Conservation (phyloP, 495 filamentous ascomycete genomes). For the Neurospora sp. region DNA sequence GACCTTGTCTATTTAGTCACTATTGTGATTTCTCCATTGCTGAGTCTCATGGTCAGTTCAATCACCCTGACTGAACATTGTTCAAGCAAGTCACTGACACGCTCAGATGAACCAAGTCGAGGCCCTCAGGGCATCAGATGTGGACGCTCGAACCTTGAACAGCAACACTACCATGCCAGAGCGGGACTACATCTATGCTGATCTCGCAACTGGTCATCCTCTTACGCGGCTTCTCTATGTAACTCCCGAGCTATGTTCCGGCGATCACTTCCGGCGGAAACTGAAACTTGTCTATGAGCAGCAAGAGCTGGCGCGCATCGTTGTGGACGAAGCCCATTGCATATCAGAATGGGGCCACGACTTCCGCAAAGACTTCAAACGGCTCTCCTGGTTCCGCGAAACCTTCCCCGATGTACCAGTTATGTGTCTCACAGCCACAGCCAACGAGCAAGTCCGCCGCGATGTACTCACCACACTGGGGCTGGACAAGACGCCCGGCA, state of each 20-base stretch:
- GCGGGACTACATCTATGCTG: conserved; percentile 57
- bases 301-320: conserved; percentile 72
- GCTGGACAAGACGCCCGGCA: conserved; percentile 40
- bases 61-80: no score
- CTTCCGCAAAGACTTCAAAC: conserved; percentile 85
- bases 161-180: conserved; percentile 59
- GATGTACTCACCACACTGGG: conserved; percentile 72
- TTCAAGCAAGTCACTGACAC: not conserved
- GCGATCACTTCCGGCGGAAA: conserved; percentile 64
- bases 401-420: conserved; percentile 76
- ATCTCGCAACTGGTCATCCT: conserved; percentile 82
- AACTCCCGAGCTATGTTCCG: conserved; percentile 79
- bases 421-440: conserved; percentile 85
- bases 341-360: conserved; percentile 98
- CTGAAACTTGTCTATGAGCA: conserved; percentile 68
- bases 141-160: conserved; percentile 79
- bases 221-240: conserved; percentile 79
- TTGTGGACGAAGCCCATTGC: conserved; percentile 92
- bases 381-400: conserved; percentile 77
- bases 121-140: conserved; percentile 59
- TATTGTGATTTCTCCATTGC: conserved; percentile 79
- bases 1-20: conserved; percentile 47
- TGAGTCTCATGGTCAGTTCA: conserved; percentile 51
- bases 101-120: conserved; percentile 80
- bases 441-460: conserved; percentile 63